Conservation (phyloP, 2,329 filamentous ascomycete genomes). For the Penicillium sp. region DNA sequence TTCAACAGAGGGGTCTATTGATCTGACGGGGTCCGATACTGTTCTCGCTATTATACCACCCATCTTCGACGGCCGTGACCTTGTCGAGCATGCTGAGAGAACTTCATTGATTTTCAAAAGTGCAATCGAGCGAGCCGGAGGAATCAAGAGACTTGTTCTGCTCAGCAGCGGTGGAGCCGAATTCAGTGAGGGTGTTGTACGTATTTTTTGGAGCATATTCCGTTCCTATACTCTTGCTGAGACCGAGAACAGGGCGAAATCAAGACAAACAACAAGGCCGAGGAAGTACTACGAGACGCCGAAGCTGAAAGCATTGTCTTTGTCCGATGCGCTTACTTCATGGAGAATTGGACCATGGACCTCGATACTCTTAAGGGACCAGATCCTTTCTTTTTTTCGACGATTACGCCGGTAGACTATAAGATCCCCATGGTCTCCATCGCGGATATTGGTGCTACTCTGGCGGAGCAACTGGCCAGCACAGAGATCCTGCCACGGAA, state of each 20-base stretch:
- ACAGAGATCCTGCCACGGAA: neutral
- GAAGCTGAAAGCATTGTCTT: slow-evolving; percentile 13
- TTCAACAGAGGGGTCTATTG: slow-evolving; percentile 2
- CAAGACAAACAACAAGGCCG: slow-evolving; percentile 16
- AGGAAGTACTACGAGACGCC: slow-evolving; percentile 10
- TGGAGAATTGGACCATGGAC: slow-evolving; percentile 18
- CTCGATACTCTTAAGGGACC: slow-evolving; percentile 4
- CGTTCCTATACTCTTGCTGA: neutral
- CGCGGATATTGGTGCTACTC: slow-evolving; percentile 12
- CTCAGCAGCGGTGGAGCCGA: slow-evolving; percentile 18
- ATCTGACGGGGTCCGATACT: slow-evolving; percentile 13
- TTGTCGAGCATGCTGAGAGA: slow-evolving; percentile 6
- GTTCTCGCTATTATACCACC: slow-evolving; percentile 17
- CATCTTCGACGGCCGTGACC: slow-evolving; percentile 7
- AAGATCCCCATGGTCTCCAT: slow-evolving; percentile 18
- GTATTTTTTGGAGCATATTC: slow-evolving; percentile 8
- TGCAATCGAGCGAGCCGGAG: slow-evolving; percentile 8
- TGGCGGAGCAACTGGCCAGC: slow-evolving; percentile 4
- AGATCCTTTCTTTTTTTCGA: slow-evolving; percentile 10
- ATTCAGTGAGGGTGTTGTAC: slow-evolving; percentile 10
- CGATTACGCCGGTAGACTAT: slow-evolving; percentile 15
- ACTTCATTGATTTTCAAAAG: slow-evolving; percentile 11
- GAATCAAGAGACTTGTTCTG: slow-evolving; percentile 14
- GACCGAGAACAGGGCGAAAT: slow-evolving; percentile 13
- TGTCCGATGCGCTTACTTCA: slow-evolving; percentile 18